Evolutionary conservation across 2,329 filamentous ascomycete species (phyloP), one percentile per base, ranked within the genome.

Genomic region (Colletotrichum brevisporum): DNA sequence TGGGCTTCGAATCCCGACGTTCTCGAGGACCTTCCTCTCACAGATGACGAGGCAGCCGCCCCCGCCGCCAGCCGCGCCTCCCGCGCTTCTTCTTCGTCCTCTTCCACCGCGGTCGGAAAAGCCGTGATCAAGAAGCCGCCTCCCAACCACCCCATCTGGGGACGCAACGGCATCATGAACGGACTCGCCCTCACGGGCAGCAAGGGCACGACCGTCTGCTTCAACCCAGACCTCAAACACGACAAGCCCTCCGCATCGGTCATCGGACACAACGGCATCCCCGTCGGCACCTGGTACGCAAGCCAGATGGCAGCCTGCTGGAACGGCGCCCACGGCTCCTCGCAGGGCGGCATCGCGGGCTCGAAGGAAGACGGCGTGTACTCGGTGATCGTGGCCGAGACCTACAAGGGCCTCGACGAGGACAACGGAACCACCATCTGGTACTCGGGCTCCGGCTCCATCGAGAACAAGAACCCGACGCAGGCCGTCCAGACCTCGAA

Each of bases 311-410:
- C 80, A 10, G 82, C 85, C 0, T 74, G 88, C 0, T 83, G 85
- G 13, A 82, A 86, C 62, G 87, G 88, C 4, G 87, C 85, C 0
- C 88, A 90, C 71, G 88, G 86, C 2, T 70, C 76, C 0, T 70
- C 78, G 0, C 80, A 85, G 73, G 83, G 78, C 2, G 87, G 86
- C 3, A 90, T 91, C 43, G 82, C 76, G 21, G 88, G 88, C 3
- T 78, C 78, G 6, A 73, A 71, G 1, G 73, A 73, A 0, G 53
- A 77, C 1, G 89, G 89, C 0, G 86, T 87, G 0, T 86, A 81
- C 55, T 89, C 85, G 0, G 83, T 90, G 43, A 83, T 91, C 0
- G 77, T 91, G 8, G 84, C 85, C 0, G 67, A 68, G 5, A 72
- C 50, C 74, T 80, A 80, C 66, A 41, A 68, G 9, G 67, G 71